These are phyloP conservation scores for Ceratonia siliqua DNA, from an alignment of 306 rosid species.

Conservation along the genomic window DNA sequence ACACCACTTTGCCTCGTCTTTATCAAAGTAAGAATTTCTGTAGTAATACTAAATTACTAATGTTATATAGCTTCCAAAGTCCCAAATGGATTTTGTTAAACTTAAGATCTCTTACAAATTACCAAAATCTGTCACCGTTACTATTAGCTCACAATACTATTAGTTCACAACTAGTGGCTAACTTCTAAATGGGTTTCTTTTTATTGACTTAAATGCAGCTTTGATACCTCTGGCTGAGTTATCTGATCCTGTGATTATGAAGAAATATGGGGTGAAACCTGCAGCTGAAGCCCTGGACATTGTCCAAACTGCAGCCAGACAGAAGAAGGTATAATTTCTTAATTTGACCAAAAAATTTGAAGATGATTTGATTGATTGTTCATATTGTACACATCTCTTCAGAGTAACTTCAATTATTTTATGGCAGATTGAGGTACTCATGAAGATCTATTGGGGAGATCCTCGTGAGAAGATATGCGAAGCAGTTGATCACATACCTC, in stretches of 20 bases:
- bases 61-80: neutral
- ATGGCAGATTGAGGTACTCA: slow-evolving; percentile 56
- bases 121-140: no score
- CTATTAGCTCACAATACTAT: no score
- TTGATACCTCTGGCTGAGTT: slow-evolving; percentile 67
- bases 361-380: no score
- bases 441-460: slow-evolving; percentile 67
- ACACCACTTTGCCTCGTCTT: neutral
- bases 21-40: neutral
- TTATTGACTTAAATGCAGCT: slow-evolving; percentile 59
- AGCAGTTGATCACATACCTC: slow-evolving; percentile 55
- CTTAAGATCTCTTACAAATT: no score
- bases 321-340: slow-evolving; percentile 56
- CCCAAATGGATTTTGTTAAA: no score
- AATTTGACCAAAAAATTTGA: no score
- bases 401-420: slow-evolving; percentile 5
- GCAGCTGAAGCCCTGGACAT: slow-evolving; percentile 58
- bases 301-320: slow-evolving; percentile 39
- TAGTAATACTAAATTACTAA: neutral
- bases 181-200: no score
- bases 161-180: no score
- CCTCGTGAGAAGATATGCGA: slow-evolving; percentile 47
- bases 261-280: slow-evolving; percentile 66
- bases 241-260: slow-evolving; percentile 46
- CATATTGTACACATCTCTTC: neutral